Base-by-base conservation (phyloP, 2,329 filamentous ascomycete species). In the Aureobasidium uvarum region DNA sequence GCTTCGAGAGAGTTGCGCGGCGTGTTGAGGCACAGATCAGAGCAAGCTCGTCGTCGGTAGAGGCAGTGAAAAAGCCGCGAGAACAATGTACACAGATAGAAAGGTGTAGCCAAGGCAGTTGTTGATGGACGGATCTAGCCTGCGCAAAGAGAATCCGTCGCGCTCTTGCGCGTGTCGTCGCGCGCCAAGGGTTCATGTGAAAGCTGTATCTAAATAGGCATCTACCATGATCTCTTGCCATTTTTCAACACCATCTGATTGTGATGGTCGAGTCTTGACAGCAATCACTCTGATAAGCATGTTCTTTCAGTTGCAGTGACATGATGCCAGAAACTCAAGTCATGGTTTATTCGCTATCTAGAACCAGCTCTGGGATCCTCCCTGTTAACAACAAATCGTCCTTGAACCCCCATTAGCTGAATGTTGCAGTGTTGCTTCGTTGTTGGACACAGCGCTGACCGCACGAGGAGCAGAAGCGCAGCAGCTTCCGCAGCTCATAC, bases 71-170 rank as follows among this genome's bases (percentile, higher is more conserved):
- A 10, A 23, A 31, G 16, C 3, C n/a, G 54, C 33, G 54, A 33
- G 6, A 31, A 20, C 20, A 31, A 20, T 45, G 39, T 8, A 31
- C 28, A 62, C 45, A n/a, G 43, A 36, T 20, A 10, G 43, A 28
- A 7, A 13, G 25, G 23, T 5, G 4, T 7, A 28, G 31, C 2
- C 18, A 16, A 58, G 18, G 23, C 23, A 43, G 8, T 28, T 58
- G 39, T 58, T 58, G 54, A 58, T 45, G 54, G 39, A 31, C 54
- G 43, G 38, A 45, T 20, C 31, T 1, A 39, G 14, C 43, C 4
- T 25, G 20, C 43, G 54, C 54, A 58, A 43, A 58, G 54, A 58
- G 54, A 16, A 58, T 45, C 33, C 54, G 54, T 41, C 54, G 54
- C 54, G 54, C n/a, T 58, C 33, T 45, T 39, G 51, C 51, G 54